Base-by-base conservation (phyloP, 1,139 yeast species). In the Saccharomyces hybrid region DNA sequence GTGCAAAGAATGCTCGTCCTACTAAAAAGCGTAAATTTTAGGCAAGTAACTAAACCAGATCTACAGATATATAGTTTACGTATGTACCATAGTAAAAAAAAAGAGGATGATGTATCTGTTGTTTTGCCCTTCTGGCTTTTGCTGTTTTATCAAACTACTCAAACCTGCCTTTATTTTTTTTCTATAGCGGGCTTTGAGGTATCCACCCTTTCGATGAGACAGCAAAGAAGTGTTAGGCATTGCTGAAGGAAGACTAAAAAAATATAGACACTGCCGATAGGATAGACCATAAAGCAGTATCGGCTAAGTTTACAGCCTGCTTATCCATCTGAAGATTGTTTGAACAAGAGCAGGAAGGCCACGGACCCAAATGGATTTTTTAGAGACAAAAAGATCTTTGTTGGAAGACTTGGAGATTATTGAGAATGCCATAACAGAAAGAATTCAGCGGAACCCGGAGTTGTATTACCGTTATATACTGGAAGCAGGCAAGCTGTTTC, bases 1-100 rank as follows among this genome's bases (percentile, higher is more conserved):
- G 78, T 66, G 93, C 83, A 9, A 93, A 93, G 81, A 93, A 90
- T 63, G 96, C 88, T 8, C 82, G 97, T 66, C 96, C 96, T n/a
- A 57, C 74, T 8, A 79, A 76, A 63, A 79, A 71, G 65, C 71
- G 76, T 56, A 60, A 59, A 48, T 60, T 52, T 26, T 60, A 54
- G 49, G 8, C 27, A 65, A 65, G 57, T 55, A 31, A 16, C 31
- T 47, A 48, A 23, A n/a, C 9, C 1, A 27, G 2, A 49, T 16
- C 20, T 20, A 13, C 16, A 20, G 47, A 23, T 49, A 31, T 48
- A 20, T 48, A 48, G 41, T 16, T 25, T 27, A 38, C 25, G 11
- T 38, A 38, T 38, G 44, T 38, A 27, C 50, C 41, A 48, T 54
- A 54, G 50, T 44, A 16, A 14, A 3, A 13, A 25, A 26, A 38